phyloP scores from a whole-genome alignment of 495 filamentous ascomycete species.

The Daldinia concentrica region DNA sequence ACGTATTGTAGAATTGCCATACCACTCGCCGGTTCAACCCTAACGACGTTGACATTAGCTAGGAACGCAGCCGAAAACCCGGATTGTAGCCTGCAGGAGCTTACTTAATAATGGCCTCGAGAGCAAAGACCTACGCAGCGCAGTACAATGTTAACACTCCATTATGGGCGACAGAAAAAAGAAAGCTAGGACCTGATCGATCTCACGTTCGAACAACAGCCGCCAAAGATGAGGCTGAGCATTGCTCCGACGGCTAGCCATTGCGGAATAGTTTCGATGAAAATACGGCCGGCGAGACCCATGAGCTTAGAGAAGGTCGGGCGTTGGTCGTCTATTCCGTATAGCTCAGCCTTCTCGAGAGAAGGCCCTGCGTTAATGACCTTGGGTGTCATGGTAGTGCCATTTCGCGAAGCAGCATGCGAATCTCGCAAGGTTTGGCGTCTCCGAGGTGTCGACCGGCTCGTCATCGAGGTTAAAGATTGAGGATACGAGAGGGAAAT shows the following conservation, averaged over 20 bases:
- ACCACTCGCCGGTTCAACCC: conserved; percentile 70
- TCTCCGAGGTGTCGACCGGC: conserved; percentile 47
- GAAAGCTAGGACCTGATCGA: conserved; percentile 39
- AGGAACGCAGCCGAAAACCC: conserved; percentile 32
- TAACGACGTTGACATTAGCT: conserved; percentile 42
- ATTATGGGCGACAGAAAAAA: not conserved
- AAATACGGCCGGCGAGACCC: conserved; percentile 63
- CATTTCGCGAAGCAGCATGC: conserved; percentile 46
- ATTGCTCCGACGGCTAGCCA: conserved; percentile 76
- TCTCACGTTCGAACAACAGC: conserved; percentile 94
- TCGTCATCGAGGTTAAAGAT: conserved; percentile 44
- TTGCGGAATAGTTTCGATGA: conserved; percentile 70
- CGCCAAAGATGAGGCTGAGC: conserved; percentile 91
- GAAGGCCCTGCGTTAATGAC: conserved; percentile 66
- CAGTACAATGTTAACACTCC: conserved; percentile 37
- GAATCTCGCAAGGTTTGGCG: conserved; percentile 48
- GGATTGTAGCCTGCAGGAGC: conserved; percentile 37
- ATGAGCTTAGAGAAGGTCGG: conserved; percentile 62
- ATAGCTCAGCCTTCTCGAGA: conserved; percentile 64
- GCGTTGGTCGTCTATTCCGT: conserved; percentile 64
- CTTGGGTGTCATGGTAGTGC: conserved; percentile 41
- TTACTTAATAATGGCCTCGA: conserved; percentile 96
- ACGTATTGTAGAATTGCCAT: conserved; percentile 31
- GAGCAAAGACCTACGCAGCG: conserved; percentile 77
- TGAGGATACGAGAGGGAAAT: conserved; percentile 7